These are phyloP conservation scores for Cubamyces lactineus DNA, from an alignment of 768 basidiomycete genomes.

Conservation along the genomic window DNA sequence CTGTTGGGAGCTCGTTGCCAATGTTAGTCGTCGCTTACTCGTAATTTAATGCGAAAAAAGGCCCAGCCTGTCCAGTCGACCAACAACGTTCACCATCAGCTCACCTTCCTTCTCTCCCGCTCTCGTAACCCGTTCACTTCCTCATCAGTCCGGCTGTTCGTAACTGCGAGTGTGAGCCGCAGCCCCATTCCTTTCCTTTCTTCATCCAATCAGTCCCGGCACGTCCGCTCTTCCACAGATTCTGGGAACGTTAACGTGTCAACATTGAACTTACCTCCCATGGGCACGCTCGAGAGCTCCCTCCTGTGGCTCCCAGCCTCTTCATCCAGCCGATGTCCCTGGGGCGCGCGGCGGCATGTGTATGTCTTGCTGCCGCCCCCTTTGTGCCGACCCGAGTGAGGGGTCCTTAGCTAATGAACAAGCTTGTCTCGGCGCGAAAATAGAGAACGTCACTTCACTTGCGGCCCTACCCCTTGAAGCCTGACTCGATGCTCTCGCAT, in stretches of 20 bases:
- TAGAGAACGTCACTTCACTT: neutral
- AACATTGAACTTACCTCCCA: too few relatives aligned
- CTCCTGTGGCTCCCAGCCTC: too few relatives aligned
- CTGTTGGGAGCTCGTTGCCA: slow-evolving; percentile 1
- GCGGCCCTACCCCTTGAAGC: neutral
- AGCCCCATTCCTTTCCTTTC: neutral
- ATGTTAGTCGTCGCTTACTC: too few relatives aligned
- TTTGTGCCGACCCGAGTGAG: slow-evolving; percentile 3
- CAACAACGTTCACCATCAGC: too few relatives aligned
- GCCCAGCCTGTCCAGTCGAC: too few relatives aligned
- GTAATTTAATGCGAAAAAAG: too few relatives aligned
- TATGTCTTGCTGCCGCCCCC: neutral
- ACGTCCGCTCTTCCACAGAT: neutral
- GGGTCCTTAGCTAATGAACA: neutral
- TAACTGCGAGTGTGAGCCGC: neutral
- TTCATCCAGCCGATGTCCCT: neutral
- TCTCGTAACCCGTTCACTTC: slow-evolving; percentile 18
- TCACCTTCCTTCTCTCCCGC: neutral
- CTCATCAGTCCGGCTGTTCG: slow-evolving; percentile 7
- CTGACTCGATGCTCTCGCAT: neutral
- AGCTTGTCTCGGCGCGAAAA: slow-evolving; percentile 4
- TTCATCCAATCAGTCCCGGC: neutral
- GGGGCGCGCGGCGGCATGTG: neutral
- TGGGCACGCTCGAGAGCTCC: too few relatives aligned
- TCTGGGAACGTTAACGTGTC: too few relatives aligned